Evolutionary conservation across 352 stramenopile species (phyloP), one percentile per base, ranked within the genome.

Genomic region (Phytophthora pluvialis): DNA sequence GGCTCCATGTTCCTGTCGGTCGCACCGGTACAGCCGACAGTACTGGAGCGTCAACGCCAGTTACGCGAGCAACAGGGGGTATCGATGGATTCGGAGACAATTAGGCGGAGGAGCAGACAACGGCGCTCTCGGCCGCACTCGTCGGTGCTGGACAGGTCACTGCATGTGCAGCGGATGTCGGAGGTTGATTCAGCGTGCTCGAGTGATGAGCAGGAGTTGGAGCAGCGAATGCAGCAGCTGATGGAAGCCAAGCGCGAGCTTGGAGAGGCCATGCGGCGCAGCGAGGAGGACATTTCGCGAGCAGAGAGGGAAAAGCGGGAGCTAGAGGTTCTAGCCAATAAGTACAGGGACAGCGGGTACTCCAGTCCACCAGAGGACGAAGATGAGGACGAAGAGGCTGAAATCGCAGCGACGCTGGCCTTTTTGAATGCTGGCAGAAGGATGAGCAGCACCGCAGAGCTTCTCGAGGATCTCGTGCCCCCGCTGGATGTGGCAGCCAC

Each of bases 401-500:
- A 67, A 62, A 70, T 65, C 55, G 67, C 67, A 31, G 69, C 56
- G 11, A 72, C 53, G 7, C 11, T 65, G 28, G 65, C 58, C 7
- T 75, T 64, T 63, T 65, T 70, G 53, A 72, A 57, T 28, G 35
- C 56, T 31, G 60, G 57, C 29, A 66, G 42, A 60, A 62, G 59
- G 35, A 72, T 54, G 61, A 75, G 40, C 42, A 60, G 51, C 25
- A 65, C 51, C 16, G 38, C 35, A 18, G 70, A 67, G 13, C 45
- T 72, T 9, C 36, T 75, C 13, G 67, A 58, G n/a, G 56, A 75
- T 1, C n/a, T 60, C 10, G 67, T 77, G n/a, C 50, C 76, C 25
- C 65, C 76, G 5, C 50, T 88, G 3, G 73, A 90, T 63, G 43
- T 85, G 4, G 79, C 80, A 6, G 56, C 42, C 2, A 90, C 79